Conservation (phyloP, 2,329 filamentous ascomycete genomes). For the Exophiala sp. region DNA sequence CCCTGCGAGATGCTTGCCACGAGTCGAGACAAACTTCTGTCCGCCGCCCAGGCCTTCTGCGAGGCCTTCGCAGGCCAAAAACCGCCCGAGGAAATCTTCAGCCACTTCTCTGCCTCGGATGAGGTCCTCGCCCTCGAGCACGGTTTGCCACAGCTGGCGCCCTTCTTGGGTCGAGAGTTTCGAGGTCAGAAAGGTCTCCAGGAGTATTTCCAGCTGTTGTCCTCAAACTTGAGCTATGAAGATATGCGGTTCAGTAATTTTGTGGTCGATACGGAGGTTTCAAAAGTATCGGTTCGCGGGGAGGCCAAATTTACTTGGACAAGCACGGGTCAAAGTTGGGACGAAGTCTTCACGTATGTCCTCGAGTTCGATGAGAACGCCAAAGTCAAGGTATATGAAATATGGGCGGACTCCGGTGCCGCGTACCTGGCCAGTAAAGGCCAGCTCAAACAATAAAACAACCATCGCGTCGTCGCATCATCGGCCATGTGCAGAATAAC, state of each 20-base stretch:
- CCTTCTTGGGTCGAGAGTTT: constrained; percentile 41
- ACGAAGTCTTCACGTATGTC: constrained; percentile 39
- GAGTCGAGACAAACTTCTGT: constrained; percentile 26
- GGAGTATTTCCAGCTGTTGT: constrained; percentile 36
- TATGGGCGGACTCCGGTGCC: constrained; percentile 43
- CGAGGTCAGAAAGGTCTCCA: constrained; percentile 34
- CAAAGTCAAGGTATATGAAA: constrained; percentile 38
- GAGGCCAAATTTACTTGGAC: constrained; percentile 34
- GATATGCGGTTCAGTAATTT: constrained; percentile 37
- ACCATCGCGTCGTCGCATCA: not conserved
- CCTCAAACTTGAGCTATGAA: constrained; percentile 32
- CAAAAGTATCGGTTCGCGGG: constrained; percentile 35
- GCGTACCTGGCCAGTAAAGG: constrained; percentile 38
- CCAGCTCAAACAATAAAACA: constrained; percentile 9
- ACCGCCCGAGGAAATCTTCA: constrained; percentile 30
- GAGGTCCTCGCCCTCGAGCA: constrained; percentile 35
- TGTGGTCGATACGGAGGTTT: constrained; percentile 34
- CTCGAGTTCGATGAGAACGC: constrained; percentile 34
- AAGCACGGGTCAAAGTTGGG: constrained; percentile 36
- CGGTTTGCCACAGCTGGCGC: constrained; percentile 37
- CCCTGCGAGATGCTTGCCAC: constrained; percentile 16
- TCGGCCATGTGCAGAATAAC: not conserved
- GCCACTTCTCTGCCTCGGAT: constrained; percentile 34
- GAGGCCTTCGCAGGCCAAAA: constrained; percentile 31
- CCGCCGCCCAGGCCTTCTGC: constrained; percentile 31